phyloP scores from a whole-genome alignment of 2,329 filamentous ascomycete genomes.

The Fusarium subglutinans region DNA sequence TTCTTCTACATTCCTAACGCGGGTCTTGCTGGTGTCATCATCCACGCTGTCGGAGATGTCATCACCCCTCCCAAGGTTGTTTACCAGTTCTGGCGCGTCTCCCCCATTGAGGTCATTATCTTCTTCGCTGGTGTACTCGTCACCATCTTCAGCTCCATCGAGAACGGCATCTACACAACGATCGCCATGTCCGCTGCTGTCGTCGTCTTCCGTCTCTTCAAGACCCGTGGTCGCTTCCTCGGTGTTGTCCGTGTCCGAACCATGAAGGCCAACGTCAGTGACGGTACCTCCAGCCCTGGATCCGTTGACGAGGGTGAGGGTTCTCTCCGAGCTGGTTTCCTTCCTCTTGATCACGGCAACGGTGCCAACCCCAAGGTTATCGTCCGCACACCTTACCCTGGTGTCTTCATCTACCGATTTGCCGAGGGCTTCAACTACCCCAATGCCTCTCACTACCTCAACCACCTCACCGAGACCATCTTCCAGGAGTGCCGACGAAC shows the following conservation, averaged over 20 bases:
- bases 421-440: conserved; percentile 66
- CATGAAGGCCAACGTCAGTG: conserved; percentile 78
- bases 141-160: conserved; percentile 82
- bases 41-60: conserved; percentile 87
- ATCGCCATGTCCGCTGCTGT: conserved; percentile 75
- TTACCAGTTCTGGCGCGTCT: conserved; percentile 89
- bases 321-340: conserved; percentile 53
- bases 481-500: conserved; percentile 58
- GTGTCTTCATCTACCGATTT: conserved; percentile 65
- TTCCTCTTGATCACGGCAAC: conserved; percentile 60
- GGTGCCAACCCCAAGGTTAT: conserved; percentile 59
- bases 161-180: conserved; percentile 87
- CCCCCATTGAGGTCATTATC: conserved; percentile 82
- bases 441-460: conserved; percentile 62
- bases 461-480: conserved; percentile 58
- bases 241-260: conserved; percentile 86
- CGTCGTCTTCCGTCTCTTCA: conserved; percentile 80
- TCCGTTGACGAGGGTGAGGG: conserved; percentile 58
- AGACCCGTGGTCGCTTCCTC: conserved; percentile 80
- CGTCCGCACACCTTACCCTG: conserved; percentile 59
- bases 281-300: conserved; percentile 48
- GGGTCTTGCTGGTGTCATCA: conserved; percentile 82
- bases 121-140: conserved; percentile 88
- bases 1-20: conserved; percentile 91
- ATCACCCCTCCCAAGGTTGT: conserved; percentile 85